Evolutionary conservation across 2,329 filamentous ascomycete species (phyloP).

Genomic region (Trichoderma sp.): DNA sequence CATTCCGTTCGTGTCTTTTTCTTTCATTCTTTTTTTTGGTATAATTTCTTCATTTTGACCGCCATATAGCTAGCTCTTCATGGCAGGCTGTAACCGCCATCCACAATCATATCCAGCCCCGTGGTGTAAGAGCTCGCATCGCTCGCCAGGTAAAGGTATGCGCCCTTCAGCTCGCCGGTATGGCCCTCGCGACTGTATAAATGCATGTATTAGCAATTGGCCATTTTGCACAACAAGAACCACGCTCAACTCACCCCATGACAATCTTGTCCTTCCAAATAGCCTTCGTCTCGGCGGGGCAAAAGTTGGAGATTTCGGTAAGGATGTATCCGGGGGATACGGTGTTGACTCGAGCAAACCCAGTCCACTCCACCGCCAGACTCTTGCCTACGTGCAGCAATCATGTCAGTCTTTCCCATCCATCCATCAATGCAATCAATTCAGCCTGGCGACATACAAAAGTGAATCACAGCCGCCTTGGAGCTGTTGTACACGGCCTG

Average conservation of each 20-base stretch:
- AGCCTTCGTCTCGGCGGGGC: conserved; percentile 62
- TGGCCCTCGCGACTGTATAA: conserved; percentile 62
- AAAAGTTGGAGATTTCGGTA: conserved; percentile 68
- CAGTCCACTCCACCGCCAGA: conserved; percentile 73
- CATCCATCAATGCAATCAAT: background rate
- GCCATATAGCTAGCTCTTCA: conserved; percentile 29
- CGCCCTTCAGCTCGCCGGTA: conserved; percentile 74
- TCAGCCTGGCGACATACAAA: conserved; percentile 41
- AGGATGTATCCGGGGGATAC: conserved; percentile 73
- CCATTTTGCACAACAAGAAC: background rate
- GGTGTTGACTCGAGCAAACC: conserved; percentile 69
- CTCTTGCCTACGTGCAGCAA: conserved; percentile 52
- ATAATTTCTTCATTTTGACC: background rate
- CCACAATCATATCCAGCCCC: conserved; percentile 68
- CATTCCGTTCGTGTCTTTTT: background rate
- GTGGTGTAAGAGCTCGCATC: conserved; percentile 83
- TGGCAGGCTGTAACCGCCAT: conserved; percentile 66
- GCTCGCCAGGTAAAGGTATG: conserved; percentile 75
- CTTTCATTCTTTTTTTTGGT: no score
- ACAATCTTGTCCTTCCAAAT: conserved; percentile 77
- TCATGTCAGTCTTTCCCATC: background rate
- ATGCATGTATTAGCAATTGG: background rate
- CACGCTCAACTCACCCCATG: conserved; percentile 57
- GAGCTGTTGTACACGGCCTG: conserved; percentile 72
- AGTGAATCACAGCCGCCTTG: conserved; percentile 62